Evolutionary conservation across 1,284 basidiomycete species (phyloP).

Genomic region (Fomitiporia mediterranea): DNA sequence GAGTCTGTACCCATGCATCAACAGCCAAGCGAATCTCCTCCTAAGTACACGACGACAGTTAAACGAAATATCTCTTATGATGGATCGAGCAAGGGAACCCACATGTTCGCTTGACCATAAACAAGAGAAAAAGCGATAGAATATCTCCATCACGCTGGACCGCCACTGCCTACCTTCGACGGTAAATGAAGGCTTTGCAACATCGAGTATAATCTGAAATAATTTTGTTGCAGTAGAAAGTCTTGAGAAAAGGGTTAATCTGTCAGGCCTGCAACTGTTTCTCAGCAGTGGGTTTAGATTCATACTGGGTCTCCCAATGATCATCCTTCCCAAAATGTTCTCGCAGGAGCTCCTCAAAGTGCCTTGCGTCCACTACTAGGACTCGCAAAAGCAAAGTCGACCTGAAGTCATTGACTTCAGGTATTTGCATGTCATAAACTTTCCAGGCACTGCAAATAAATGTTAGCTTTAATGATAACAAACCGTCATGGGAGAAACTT

Average conservation of each 20-base stretch:
- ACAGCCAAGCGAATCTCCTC: constrained; percentile 60
- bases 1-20: constrained; percentile 50
- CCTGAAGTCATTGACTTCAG: constrained; percentile 48
- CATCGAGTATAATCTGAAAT: constrained; percentile 60
- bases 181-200: constrained; percentile 53
- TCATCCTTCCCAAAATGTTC: constrained; percentile 31
- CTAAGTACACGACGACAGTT: constrained; percentile 31
- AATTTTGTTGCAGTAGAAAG: constrained; percentile 42
- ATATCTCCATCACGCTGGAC: constrained; percentile 51
- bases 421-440: constrained; percentile 54
- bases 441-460: constrained; percentile 50
- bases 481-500: constrained; percentile 20
- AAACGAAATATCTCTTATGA: neutral
- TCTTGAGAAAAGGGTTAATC: constrained; percentile 24
- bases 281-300: too few species aligned
- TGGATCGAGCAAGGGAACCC: constrained; percentile 22
- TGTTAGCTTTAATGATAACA: neutral
- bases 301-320: constrained; percentile 48
- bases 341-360: constrained; percentile 48
- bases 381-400: constrained; percentile 51
- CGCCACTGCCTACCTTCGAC: constrained; percentile 65
- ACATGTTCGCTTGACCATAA: constrained; percentile 63
- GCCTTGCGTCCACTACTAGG: constrained; percentile 58
- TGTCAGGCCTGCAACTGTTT: too few species aligned
- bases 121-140: constrained; percentile 54